phyloP scores from a whole-genome alignment of 208 protist species.

The Acanthamoeba triangularis region DNA sequence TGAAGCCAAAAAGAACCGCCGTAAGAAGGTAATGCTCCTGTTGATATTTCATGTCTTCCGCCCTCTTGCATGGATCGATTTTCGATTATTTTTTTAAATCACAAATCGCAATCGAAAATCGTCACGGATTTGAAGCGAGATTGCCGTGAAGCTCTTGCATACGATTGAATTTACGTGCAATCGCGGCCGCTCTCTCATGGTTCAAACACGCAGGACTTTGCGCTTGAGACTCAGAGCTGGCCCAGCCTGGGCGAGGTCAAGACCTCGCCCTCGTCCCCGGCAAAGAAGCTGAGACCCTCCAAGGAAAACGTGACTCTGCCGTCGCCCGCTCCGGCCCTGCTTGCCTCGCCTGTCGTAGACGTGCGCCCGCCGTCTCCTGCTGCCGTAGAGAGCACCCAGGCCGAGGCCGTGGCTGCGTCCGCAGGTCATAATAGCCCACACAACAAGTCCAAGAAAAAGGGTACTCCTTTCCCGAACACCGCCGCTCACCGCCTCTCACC shows the following conservation, averaged over 20 bases:
- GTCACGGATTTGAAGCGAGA: background rate
- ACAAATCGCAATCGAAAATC: background rate
- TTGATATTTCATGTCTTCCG: background rate
- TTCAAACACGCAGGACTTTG: background rate
- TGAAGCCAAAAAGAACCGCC: background rate
- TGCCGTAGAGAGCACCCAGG: background rate
- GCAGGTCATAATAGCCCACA: background rate
- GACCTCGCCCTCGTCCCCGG: background rate
- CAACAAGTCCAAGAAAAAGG: constrained; percentile 1
- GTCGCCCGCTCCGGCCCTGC: background rate
- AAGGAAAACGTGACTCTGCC: background rate
- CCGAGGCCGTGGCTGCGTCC: background rate
- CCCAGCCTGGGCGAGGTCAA: constrained; percentile 47
- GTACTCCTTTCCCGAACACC: background rate
- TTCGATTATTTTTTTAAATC: background rate
- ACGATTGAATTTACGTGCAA: too few species aligned
- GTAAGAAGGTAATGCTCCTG: background rate
- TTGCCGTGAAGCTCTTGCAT: background rate
- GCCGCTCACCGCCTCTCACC: too few species aligned
- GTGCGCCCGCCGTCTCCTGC: background rate
- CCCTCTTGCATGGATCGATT: background rate
- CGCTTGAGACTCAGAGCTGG: constrained; percentile 24
- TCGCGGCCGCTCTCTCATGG: too few species aligned
- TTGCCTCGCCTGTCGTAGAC: background rate
- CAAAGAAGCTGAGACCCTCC: background rate